Conservation (phyloP, 2,329 filamentous ascomycete species). For the Xenoacremonium recifei region DNA sequence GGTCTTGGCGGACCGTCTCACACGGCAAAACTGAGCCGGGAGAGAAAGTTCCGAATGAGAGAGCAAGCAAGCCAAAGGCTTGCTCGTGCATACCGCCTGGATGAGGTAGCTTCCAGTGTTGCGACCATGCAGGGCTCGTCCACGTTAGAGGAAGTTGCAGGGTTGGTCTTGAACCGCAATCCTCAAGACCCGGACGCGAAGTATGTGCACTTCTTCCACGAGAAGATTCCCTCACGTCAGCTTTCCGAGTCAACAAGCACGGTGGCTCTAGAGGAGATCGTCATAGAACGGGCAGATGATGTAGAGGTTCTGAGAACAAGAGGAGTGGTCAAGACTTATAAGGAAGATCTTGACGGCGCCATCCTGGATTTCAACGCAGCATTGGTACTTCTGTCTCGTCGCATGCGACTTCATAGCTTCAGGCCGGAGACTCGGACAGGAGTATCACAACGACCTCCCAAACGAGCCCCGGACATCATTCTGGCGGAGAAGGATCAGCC, state of each 20-base stretch:
- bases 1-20: slow-evolving; percentile 54
- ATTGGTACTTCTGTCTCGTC: no score
- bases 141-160: slow-evolving; percentile 73
- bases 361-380: slow-evolving; percentile 69
- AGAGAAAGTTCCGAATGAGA: slow-evolving; percentile 75
- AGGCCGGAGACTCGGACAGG: no score
- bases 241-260: slow-evolving; percentile 71
- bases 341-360: slow-evolving; percentile 69
- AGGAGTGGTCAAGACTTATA: slow-evolving; percentile 73
- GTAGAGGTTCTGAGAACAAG: slow-evolving; percentile 69
- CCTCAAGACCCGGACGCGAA: slow-evolving; percentile 70
- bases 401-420: slow-evolving; percentile 52
- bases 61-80: slow-evolving; percentile 79
- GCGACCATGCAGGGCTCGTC: slow-evolving; percentile 81
- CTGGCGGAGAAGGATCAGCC: slow-evolving; percentile 56
- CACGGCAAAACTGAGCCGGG: slow-evolving; percentile 67
- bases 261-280: slow-evolving; percentile 64
- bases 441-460: slow-evolving; percentile 48
- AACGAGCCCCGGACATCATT: slow-evolving; percentile 33
- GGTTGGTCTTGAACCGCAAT: slow-evolving; percentile 68
- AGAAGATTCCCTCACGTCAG: slow-evolving; percentile 78
- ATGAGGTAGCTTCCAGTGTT: slow-evolving; percentile 81
- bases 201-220: slow-evolving; percentile 91
- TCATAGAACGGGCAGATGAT: slow-evolving; percentile 61
- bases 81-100: slow-evolving; percentile 72